Percentiles rank a stretch among this genome's conserved stretches.
phyloP scores from a whole-genome alignment of 805 yeast genomes.

The Kodamaea laetipori region DNA sequence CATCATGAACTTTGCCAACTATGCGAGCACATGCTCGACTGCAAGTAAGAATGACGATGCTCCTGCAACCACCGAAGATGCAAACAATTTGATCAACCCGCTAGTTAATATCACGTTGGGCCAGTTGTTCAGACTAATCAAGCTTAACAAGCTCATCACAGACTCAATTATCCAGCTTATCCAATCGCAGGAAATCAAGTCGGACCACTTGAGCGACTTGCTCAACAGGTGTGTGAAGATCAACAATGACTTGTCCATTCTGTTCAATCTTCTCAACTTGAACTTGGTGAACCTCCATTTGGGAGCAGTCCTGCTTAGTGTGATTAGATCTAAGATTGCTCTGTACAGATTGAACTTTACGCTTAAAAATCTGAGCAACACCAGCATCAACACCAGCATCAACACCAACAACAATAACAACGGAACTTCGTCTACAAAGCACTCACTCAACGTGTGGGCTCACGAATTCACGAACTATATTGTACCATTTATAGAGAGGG shows the following conservation, averaged over 20 bases:
- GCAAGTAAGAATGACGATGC: background rate
- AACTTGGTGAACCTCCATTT: slow-evolving; percentile 25
- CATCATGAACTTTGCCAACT: slow-evolving; percentile 33
- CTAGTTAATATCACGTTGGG: slow-evolving; percentile 35
- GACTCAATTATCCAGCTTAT: slow-evolving; percentile 29
- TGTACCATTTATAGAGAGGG: slow-evolving; percentile 32
- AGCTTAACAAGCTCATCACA: slow-evolving; percentile 36
- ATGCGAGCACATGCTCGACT: slow-evolving; percentile 22
- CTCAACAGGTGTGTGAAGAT: slow-evolving; percentile 34
- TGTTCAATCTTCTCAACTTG: slow-evolving; percentile 34
- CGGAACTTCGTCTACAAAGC: slow-evolving; percentile 3
- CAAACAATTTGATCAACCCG: slow-evolving; percentile 27
- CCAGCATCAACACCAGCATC: slow-evolving; percentile 4
- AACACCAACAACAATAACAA: background rate
- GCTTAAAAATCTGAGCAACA: slow-evolving; percentile 1
- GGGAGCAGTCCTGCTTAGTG: slow-evolving; percentile 26
- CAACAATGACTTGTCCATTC: slow-evolving; percentile 38
- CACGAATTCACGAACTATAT: slow-evolving; percentile 19
- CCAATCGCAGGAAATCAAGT: slow-evolving; percentile 10
- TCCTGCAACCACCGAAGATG: background rate
- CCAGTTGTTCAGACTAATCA: slow-evolving; percentile 37
- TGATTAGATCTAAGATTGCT: slow-evolving; percentile 28
- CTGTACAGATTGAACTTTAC: slow-evolving; percentile 31
- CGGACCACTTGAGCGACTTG: slow-evolving; percentile 27
- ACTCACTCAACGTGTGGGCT: slow-evolving; percentile 19